These are phyloP conservation scores for Ascocoryne sarcoides DNA, from an alignment of 2,329 filamentous ascomycete species.

Conservation along the genomic window DNA sequence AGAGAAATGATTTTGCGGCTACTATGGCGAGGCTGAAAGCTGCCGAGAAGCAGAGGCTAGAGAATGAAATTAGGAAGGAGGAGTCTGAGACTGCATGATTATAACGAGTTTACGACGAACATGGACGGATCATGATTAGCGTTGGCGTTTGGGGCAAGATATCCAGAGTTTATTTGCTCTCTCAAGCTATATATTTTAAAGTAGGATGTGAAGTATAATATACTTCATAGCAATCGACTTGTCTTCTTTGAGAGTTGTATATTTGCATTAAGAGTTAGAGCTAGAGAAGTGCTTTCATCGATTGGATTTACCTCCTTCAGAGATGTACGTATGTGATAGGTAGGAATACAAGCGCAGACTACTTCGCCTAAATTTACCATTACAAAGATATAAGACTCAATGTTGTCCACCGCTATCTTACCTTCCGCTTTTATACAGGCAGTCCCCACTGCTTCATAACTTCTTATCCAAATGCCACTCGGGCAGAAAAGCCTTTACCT, in stretches of 20 bases:
- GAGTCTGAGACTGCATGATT: constrained; percentile 35
- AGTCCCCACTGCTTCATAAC: too few species aligned
- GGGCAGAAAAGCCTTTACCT: constrained; percentile 74
- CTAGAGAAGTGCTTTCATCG: too few species aligned
- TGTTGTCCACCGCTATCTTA: too few species aligned
- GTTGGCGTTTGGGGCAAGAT: constrained; percentile 21
- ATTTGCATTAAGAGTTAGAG: background rate
- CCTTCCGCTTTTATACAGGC: too few species aligned
- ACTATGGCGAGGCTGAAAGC: constrained; percentile 49
- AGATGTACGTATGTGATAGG: too few species aligned
- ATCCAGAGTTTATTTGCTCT: constrained; percentile 12
- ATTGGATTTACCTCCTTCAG: too few species aligned
- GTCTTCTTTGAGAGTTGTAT: background rate
- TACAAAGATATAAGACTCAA: too few species aligned
- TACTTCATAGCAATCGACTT: too few species aligned
- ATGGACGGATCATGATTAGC: constrained; percentile 13
- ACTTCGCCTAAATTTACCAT: too few species aligned
- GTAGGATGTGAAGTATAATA: too few species aligned
- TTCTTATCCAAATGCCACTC: constrained; percentile 46
- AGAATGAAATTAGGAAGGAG: constrained; percentile 41
- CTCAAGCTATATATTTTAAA: constrained; percentile 10
- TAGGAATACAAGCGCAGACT: too few species aligned
- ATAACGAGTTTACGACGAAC: constrained; percentile 17
- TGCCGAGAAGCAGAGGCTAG: constrained; percentile 43
- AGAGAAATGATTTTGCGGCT: constrained; percentile 28